Evolutionary conservation across 1,284 basidiomycete genomes (phyloP).

Genomic region (Polyporus tsugae): DNA sequence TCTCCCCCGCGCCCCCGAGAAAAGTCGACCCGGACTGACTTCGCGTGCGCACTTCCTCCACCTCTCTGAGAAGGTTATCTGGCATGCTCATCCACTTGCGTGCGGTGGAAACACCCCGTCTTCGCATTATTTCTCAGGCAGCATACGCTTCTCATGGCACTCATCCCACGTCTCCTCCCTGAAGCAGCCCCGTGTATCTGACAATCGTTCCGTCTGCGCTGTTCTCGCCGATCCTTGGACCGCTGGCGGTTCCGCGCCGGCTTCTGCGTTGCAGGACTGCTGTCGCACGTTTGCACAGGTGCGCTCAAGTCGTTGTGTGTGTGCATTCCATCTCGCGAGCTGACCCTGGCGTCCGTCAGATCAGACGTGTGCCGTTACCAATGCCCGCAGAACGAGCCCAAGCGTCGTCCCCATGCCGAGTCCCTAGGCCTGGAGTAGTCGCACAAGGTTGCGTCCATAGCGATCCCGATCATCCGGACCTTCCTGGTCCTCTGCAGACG

Average conservation of each 20-base stretch:
- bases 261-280: constrained; percentile 44
- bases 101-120: neutral
- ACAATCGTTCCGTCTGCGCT: too few species aligned
- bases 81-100: neutral
- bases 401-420: constrained; percentile 41
- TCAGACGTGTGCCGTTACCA: constrained; percentile 48
- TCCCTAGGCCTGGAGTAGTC: constrained; percentile 41
- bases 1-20: neutral
- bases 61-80: neutral
- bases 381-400: constrained; percentile 51
- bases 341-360: constrained; percentile 31
- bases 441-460: constrained; percentile 47
- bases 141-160: neutral
- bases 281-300: constrained; percentile 41
- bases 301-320: neutral
- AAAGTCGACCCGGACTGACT: neutral
- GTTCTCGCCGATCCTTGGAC: constrained; percentile 38
- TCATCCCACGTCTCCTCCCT: too few species aligned
- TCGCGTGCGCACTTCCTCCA: neutral
- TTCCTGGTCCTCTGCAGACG: constrained; percentile 31
- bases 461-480: constrained; percentile 45
- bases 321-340: neutral
- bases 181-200: too few species aligned
- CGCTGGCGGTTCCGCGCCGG: constrained; percentile 42
- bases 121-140: neutral